These are phyloP conservation scores for Pterulicium gracile DNA, from an alignment of 1,284 basidiomycete genomes.

Conservation along the genomic window DNA sequence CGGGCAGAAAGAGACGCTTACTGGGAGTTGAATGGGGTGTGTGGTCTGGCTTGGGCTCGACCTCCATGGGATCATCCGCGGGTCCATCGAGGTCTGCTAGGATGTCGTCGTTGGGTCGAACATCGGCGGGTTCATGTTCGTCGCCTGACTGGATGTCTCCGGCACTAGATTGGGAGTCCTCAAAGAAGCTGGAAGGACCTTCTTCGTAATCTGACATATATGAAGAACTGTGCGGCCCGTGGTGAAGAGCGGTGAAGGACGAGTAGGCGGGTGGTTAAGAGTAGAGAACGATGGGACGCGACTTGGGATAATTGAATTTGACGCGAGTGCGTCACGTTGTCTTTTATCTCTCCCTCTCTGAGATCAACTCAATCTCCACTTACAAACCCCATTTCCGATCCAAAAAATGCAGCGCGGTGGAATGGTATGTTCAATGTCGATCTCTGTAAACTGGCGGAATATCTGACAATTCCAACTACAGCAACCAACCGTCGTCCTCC, in stretches of 20 bases:
- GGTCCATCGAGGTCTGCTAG: no score
- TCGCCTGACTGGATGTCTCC: not conserved
- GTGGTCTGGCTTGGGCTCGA: conserved; percentile 1
- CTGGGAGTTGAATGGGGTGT: not conserved
- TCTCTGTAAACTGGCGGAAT: no score
- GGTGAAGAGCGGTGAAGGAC: not conserved
- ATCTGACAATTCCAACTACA: no score
- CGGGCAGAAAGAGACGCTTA: conserved; percentile 41
- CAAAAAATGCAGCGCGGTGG: conserved; percentile 64
- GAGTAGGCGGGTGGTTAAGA: not conserved
- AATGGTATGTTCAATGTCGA: no score
- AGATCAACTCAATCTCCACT: conserved; percentile 7
- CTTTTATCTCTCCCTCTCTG: conserved; percentile 10
- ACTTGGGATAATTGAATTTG: not conserved
- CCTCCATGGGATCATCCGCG: no score
- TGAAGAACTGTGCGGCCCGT: not conserved
- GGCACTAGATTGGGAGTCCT: conserved; percentile 26
- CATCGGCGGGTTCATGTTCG: no score
- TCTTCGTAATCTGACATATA: conserved; percentile 13
- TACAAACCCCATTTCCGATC: conserved; percentile 4
- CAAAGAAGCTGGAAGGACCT: conserved; percentile 31
- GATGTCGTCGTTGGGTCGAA: no score
- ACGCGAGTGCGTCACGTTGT: conserved; percentile 8
- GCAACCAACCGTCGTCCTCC: conserved; percentile 94
- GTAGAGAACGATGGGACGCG: not conserved